Base-by-base conservation (phyloP, 805 yeast species). In the Tetrapisispora iriomotensis region DNA sequence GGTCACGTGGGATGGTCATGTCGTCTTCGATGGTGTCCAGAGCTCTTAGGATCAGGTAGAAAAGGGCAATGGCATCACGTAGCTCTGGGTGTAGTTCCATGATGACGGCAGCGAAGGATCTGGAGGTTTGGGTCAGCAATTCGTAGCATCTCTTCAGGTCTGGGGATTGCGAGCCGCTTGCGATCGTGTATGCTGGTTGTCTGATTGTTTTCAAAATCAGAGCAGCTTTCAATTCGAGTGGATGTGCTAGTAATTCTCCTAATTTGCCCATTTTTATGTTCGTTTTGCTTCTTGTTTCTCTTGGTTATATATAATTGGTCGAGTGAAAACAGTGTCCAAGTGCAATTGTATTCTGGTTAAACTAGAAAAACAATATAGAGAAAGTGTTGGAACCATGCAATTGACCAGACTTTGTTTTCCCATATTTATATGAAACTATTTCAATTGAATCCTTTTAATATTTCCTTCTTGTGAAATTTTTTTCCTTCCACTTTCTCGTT, bases 11-110 rank as follows among this genome's bases (percentile, higher is more conserved):
- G 42, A 92, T 66, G 7, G 94, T 74, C 94, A 88, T 90, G 60
- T 92, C 98, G 61, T 92, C 98, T 61, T 92, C 98, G 41, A 92
- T 72, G 1, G 98, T 92, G 56, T 92, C 98, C 51, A 92, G 72
- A 2, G 95, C 98, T 45, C 98, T 74, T 47, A 92, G 65, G 19
- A 87, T 72, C 40, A 92, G 62, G 61, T 92, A 92, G 63, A 92
- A 92, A 5, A 92, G 44, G 85, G 77, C 78, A 45, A 85, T 72
- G 1, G 82, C 84, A 46, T 78, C 77, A 47, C 95, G 74, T 48
- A 92, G 66, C 54, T 87, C 95, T 0, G 96, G 96, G 57, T 86
- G 82, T 44, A 92, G 70, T 58, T 92, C 96, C 68, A 74, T 72
- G 53, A 90, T 90, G 20, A 92, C 98, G 0, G 95, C 85, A n/a